Percentiles rank a stretch among this genome's conserved stretches.
These are phyloP conservation scores for Raphanus hybrid DNA, from an alignment of 441 rosid species.

Conservation along the genomic window DNA sequence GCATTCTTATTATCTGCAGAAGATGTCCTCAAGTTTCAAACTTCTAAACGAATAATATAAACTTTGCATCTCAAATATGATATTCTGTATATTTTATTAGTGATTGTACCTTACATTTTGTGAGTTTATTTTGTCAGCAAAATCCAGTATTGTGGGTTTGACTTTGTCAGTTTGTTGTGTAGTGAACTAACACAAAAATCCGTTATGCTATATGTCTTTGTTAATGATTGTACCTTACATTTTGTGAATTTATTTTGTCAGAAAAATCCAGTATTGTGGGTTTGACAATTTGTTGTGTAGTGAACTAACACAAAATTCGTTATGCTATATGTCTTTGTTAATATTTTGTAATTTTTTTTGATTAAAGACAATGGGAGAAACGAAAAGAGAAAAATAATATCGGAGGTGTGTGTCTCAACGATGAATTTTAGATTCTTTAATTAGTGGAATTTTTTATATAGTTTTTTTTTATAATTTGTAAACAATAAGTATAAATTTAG, in stretches of 20 bases:
- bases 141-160: not conserved
- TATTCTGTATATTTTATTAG: constrained; percentile 11
- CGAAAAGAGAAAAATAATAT: too few species aligned
- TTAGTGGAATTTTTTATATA: too few species aligned
- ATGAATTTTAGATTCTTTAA: too few species aligned
- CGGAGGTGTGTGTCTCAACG: too few species aligned
- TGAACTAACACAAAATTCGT: not conserved
- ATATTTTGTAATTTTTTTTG: too few species aligned
- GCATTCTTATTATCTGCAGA: not conserved
- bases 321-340: not conserved
- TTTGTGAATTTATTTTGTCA: not conserved
- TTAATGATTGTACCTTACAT: too few species aligned
- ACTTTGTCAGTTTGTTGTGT: not conserved
- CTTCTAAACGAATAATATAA: not conserved
- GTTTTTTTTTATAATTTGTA: too few species aligned
- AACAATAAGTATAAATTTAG: too few species aligned
- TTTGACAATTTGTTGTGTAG: not conserved
- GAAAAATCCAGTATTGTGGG: not conserved
- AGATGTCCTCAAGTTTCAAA: constrained; percentile 5
- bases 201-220: not conserved
- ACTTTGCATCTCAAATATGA: not conserved
- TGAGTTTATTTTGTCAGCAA: not conserved
- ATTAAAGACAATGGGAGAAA: too few species aligned
- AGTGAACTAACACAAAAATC: not conserved
- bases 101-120: not conserved